Conservation (phyloP, 2,329 filamentous ascomycete species). For the Leptographium radiaticola region DNA sequence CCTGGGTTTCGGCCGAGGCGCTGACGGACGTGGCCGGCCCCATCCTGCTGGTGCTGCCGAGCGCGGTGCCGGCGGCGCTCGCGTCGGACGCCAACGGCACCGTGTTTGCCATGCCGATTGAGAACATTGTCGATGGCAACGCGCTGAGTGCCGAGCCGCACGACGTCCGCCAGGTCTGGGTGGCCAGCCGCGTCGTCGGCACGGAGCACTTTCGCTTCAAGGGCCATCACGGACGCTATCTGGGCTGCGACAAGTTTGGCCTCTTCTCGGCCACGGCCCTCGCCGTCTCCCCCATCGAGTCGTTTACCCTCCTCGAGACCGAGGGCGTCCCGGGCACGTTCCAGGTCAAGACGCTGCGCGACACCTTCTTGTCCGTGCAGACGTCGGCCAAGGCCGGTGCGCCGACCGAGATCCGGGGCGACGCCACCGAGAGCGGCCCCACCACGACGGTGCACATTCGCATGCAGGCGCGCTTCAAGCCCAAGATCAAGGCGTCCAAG, state of each 20-base stretch:
- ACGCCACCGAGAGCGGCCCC: slow-evolving; percentile 54
- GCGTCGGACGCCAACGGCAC: slow-evolving; percentile 79
- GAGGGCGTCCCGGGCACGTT: slow-evolving; percentile 58
- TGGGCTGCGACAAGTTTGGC: slow-evolving; percentile 76
- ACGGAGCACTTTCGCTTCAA: slow-evolving; percentile 78
- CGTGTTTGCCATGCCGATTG: slow-evolving; percentile 68
- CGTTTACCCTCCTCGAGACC: slow-evolving; percentile 55
- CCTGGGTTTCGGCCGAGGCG: slow-evolving; percentile 77
- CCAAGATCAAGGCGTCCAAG: slow-evolving; percentile 62
- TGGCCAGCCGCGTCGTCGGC: slow-evolving; percentile 71
- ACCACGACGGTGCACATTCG: slow-evolving; percentile 66
- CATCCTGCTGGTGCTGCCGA: slow-evolving; percentile 69
- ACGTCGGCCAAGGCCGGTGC: slow-evolving; percentile 34
- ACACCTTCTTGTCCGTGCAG: slow-evolving; percentile 55
- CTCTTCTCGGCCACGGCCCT: slow-evolving; percentile 63
- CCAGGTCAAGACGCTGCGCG: slow-evolving; percentile 58
- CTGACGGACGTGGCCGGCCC: slow-evolving; percentile 68
- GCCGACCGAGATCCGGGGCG: slow-evolving; percentile 58
- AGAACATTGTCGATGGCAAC: slow-evolving; percentile 80
- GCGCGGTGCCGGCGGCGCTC: slow-evolving; percentile 58
- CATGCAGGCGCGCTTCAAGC: slow-evolving; percentile 94
- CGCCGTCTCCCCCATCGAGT: slow-evolving; percentile 74
- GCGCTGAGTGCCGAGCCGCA: slow-evolving; percentile 82
- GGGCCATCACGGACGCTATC: slow-evolving; percentile 77
- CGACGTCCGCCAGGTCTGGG: slow-evolving; percentile 91